phyloP scores from a whole-genome alignment of 768 basidiomycete species.

The Lentinula edodes region DNA sequence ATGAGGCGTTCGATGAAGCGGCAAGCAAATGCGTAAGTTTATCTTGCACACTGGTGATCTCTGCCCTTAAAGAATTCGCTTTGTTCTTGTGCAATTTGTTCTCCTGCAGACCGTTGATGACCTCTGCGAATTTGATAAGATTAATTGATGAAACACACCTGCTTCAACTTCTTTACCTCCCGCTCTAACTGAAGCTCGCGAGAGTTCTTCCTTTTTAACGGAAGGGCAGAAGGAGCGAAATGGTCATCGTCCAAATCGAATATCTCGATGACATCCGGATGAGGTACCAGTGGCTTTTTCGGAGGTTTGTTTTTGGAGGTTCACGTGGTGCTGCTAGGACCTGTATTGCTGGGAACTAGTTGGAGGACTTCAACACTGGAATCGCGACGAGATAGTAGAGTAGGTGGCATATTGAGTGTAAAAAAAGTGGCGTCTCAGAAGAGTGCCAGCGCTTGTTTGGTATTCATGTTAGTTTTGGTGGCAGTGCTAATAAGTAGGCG shows the following conservation, averaged over 20 bases:
- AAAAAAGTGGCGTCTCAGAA: neutral
- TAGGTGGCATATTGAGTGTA: slow-evolving; percentile 21
- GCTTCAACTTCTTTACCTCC: slow-evolving; percentile 36
- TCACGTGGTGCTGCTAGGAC: neutral
- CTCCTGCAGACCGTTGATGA: neutral
- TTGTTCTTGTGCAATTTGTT: neutral
- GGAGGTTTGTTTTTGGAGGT: neutral
- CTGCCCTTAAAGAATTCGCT: neutral
- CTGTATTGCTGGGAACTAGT: neutral
- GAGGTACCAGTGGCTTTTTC: neutral
- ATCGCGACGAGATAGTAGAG: slow-evolving; percentile 16
- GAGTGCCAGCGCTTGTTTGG: slow-evolving; percentile 1
- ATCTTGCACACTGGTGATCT: neutral
- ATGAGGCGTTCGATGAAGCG: neutral
- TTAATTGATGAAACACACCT: slow-evolving; percentile 25
- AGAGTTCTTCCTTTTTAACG: neutral
- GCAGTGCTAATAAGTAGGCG: neutral
- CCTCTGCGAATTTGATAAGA: neutral
- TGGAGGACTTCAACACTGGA: slow-evolving; percentile 1
- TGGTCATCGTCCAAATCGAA: slow-evolving; percentile 29
- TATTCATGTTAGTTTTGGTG: neutral
- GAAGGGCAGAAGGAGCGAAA: neutral
- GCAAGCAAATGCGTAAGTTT: neutral
- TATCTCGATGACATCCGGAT: slow-evolving; percentile 2
- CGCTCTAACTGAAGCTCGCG: slow-evolving; percentile 20